Base-by-base conservation (phyloP, 1,139 yeast genomes). In the Yamadazyma kanchanaburiensis region DNA sequence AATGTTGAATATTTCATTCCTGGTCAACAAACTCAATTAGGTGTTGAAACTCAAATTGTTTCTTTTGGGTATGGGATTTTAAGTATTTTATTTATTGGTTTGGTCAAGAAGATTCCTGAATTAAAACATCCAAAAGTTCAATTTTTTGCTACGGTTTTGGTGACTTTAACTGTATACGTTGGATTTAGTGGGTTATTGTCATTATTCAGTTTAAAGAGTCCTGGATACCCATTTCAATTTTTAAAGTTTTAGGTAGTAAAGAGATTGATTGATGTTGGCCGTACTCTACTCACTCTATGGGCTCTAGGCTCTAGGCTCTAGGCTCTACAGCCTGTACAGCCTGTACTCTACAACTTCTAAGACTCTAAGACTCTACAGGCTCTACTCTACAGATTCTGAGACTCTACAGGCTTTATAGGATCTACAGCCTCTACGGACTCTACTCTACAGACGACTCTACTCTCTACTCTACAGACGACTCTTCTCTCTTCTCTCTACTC, bases 31-130 rank as follows among this genome's bases (percentile, higher is more conserved):
- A 64, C 63, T 30, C 98, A 91, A 58, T 73, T 74, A 37, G 96
- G 85, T 5, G 73, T 80, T 21, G 95, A 86, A 56, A 81, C 94
- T n/a, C 94, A 85, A 54, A 70, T 83, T 22, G 57, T 85, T 30
- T 70, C 82, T 4, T 68, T 81, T 26, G 36, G 82, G 7, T 85
- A 83, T 50, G 86, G 82, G 3, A 40, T 67, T 3, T 59, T 81
- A 40, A 70, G 80, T 25, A 53, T 75, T 30, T 47, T 68, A 22
- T 55, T 76, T 15, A 60, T 81, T 22, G 49, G 67, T 2, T 60
- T 82, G 46, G 52, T 75, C 27, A 68, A 69, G 31, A 70, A 63
- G 36, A 63, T 69, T 2, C 78, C 81, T 6, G 54, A 52, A 10
- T 46, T 79, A 29, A 54, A 58, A 28, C 59, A 64, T 34, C 51